These are phyloP conservation scores for Abrus pulchellus DNA, from an alignment of 306 rosid genomes.

Conservation along the genomic window DNA sequence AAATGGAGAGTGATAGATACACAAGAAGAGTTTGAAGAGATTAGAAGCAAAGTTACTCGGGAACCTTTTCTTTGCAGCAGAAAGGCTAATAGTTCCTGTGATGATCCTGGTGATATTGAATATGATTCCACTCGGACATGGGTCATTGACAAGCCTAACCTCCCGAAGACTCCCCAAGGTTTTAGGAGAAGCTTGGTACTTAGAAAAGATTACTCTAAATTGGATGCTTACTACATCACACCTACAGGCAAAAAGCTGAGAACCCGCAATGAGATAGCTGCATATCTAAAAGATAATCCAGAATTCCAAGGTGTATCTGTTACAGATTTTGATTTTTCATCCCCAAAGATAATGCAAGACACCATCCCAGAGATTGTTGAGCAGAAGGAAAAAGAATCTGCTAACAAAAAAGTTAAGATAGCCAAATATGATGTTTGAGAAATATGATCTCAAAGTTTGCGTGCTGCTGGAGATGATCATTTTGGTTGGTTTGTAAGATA, in stretches of 20 bases:
- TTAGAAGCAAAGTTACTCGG: slow-evolving; percentile 58
- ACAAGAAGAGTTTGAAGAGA: slow-evolving; percentile 82
- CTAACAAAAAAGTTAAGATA: slow-evolving; percentile 56
- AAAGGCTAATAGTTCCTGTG: slow-evolving; percentile 67
- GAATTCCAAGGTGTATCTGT: slow-evolving; percentile 51
- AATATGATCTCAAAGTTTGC: slow-evolving; percentile 23
- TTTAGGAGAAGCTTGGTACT: slow-evolving; percentile 78
- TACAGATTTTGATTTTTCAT: slow-evolving; percentile 66
- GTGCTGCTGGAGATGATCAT: slow-evolving; percentile 25
- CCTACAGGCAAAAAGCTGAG: slow-evolving; percentile 77
- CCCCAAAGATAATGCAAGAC: slow-evolving; percentile 85
- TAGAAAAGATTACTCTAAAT: slow-evolving; percentile 80
- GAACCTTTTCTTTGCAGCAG: slow-evolving; percentile 75
- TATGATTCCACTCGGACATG: slow-evolving; percentile 78
- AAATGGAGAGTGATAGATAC: slow-evolving; percentile 89
- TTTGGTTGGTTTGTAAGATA: slow-evolving; percentile 18
- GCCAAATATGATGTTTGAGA: slow-evolving; percentile 41
- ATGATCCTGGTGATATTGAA: slow-evolving; percentile 76
- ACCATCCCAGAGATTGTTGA: slow-evolving; percentile 65
- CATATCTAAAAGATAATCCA: slow-evolving; percentile 66
- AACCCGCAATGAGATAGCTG: slow-evolving; percentile 72
- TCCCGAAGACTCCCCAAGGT: slow-evolving; percentile 80
- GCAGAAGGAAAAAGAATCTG: slow-evolving; percentile 57
- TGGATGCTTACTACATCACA: slow-evolving; percentile 79
- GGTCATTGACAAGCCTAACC: slow-evolving; percentile 89